These are phyloP conservation scores for Taphrina pruni DNA, from an alignment of 1,139 yeast genomes.

Conservation along the genomic window DNA sequence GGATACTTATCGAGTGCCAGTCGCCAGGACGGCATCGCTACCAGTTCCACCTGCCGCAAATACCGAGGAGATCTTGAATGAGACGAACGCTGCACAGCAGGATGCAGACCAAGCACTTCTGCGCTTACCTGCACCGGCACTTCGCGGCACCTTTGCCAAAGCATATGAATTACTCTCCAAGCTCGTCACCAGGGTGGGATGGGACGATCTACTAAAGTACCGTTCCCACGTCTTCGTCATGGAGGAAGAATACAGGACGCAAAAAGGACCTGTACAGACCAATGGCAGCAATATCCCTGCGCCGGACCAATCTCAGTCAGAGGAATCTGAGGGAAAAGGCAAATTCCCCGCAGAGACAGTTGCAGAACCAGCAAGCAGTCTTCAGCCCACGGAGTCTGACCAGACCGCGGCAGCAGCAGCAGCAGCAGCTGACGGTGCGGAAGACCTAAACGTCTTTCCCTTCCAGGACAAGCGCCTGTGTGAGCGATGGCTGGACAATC, in stretches of 20 bases:
- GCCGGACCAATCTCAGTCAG: not conserved
- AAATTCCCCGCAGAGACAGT: not conserved
- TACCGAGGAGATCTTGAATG: slow-evolving; percentile 58
- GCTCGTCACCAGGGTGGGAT: slow-evolving; percentile 74
- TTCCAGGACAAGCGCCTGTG: slow-evolving; percentile 80
- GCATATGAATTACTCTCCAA: slow-evolving; percentile 80
- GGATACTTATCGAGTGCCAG: slow-evolving; percentile 60
- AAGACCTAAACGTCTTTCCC: slow-evolving; percentile 47
- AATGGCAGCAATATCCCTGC: slow-evolving; percentile 14
- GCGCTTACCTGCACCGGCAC: slow-evolving; percentile 74
- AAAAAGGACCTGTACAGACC: slow-evolving; percentile 46
- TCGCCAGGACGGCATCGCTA: slow-evolving; percentile 71
- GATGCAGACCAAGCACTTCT: slow-evolving; percentile 69
- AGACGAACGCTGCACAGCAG: slow-evolving; percentile 43
- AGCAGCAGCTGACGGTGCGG: slow-evolving; percentile 20
- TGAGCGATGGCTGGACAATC: slow-evolving; percentile 91
- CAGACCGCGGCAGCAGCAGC: not conserved
- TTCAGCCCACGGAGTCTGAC: slow-evolving; percentile 16
- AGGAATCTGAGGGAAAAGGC: not conserved
- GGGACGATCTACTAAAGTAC: slow-evolving; percentile 82
- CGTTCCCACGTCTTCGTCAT: slow-evolving; percentile 89
- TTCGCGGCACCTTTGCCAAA: slow-evolving; percentile 77
- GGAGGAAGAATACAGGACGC: slow-evolving; percentile 79
- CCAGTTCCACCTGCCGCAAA: slow-evolving; percentile 80
- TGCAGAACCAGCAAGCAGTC: slow-evolving; percentile 25